Evolutionary conservation across 1,284 basidiomycete genomes (phyloP).

Genomic region (Ustilago esculenta): DNA sequence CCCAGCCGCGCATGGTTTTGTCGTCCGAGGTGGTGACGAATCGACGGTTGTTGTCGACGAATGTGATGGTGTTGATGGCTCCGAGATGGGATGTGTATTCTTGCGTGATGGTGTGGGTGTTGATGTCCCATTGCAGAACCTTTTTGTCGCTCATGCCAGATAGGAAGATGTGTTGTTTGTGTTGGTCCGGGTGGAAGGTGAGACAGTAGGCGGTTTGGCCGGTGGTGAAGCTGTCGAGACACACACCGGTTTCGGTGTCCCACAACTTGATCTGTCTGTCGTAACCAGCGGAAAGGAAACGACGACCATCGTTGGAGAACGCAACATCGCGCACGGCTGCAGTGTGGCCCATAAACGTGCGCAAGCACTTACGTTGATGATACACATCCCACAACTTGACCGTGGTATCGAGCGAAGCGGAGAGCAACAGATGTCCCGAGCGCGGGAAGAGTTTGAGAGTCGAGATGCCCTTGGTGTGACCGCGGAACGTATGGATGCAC

Average conservation of each 20-base stretch:
- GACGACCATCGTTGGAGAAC: slow-evolving; percentile 90
- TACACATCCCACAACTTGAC: slow-evolving; percentile 99
- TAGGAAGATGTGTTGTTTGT: slow-evolving; percentile 95
- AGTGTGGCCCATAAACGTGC: slow-evolving; percentile 96
- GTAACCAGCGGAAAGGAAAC: slow-evolving; percentile 91
- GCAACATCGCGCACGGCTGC: slow-evolving; percentile 95
- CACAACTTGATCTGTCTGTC: slow-evolving; percentile 98
- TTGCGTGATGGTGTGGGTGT: slow-evolving; percentile 90
- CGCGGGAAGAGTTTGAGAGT: slow-evolving; percentile 89
- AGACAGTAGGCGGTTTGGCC: slow-evolving; percentile 96
- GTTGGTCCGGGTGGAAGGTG: slow-evolving; percentile 92
- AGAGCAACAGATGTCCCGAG: slow-evolving; percentile 90
- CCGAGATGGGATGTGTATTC: slow-evolving; percentile 99
- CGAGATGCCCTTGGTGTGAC: slow-evolving; percentile 96
- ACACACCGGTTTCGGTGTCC: slow-evolving; percentile 98
- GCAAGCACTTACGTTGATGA: slow-evolving; percentile 91
- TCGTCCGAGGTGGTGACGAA: slow-evolving; percentile 99
- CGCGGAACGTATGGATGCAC: slow-evolving; percentile 97
- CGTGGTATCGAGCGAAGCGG: slow-evolving; percentile 97
- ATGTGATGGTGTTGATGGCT: slow-evolving; percentile 97
- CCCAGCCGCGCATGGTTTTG: slow-evolving; percentile 98
- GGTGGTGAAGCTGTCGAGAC: slow-evolving; percentile 92
- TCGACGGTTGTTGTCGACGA: slow-evolving; percentile 91
- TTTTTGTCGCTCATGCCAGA: slow-evolving; percentile 99
- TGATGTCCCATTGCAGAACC: slow-evolving; percentile 97